Conservation (phyloP, 306 rosid genomes). For the Rosa lucieae region DNA sequence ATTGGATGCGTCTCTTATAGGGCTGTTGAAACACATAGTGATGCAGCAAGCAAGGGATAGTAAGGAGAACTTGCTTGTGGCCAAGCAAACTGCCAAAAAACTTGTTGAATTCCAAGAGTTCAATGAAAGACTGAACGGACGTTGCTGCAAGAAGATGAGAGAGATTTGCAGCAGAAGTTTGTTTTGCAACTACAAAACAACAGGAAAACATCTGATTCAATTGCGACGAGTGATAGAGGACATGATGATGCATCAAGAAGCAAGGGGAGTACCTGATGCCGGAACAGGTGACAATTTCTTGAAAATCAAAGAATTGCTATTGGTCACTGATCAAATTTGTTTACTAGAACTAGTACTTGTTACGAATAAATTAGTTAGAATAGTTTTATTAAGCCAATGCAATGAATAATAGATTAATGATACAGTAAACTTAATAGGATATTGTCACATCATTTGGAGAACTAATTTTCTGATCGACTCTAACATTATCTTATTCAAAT, state of each 20-base stretch:
- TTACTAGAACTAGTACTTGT: too few species aligned
- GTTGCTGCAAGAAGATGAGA: not conserved
- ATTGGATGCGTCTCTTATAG: not conserved
- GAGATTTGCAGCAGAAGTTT: not conserved
- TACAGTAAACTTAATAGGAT: too few species aligned
- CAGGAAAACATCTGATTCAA: not conserved
- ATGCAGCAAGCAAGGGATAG: constrained; percentile 1
- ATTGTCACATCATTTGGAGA: too few species aligned
- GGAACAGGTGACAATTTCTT: not conserved
- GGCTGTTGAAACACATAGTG: not conserved
- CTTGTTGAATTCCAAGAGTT: not conserved
- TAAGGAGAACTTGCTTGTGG: constrained; percentile 1
- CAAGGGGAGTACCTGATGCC: not conserved
- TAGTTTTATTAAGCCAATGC: too few species aligned
- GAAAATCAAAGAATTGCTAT: not conserved
- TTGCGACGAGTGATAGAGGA: not conserved
- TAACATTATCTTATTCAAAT: too few species aligned
- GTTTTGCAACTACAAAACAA: not conserved
- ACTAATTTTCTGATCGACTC: too few species aligned
- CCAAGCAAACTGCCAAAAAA: not conserved
- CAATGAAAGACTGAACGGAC: not conserved
- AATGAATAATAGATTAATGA: too few species aligned
- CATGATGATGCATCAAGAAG: not conserved
- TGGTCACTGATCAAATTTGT: too few species aligned
- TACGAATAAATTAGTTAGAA: too few species aligned